Base-by-base conservation (phyloP, 345 rosid species). In the Arabis hirsuta region DNA sequence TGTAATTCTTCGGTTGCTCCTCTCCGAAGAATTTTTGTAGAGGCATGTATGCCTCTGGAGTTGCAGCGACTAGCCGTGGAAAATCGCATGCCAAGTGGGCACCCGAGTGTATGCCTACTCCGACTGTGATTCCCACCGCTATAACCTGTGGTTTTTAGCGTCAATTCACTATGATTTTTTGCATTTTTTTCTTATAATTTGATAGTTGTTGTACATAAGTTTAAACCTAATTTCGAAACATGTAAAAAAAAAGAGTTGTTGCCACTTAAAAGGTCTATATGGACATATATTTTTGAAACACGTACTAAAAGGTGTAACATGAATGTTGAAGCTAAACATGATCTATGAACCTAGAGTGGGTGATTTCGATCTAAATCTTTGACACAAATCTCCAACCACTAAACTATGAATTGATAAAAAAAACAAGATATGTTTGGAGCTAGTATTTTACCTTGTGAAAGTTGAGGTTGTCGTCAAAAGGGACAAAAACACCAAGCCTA, bases 391-490 rank as follows among this genome's bases (percentile, higher is more conserved):
- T 19, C 48, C 46, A 31, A 46, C 45, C 56, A 64, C 9, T n/a
- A 2, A 20, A 50, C 39, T 39, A 38, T 14, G 47, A 48, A 19
- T 26, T 65, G 24, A 26, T n/a, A 24, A 55, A 55, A 52, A 2
- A 22, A 22, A 24, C 19, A 19, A 29, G 10, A 53, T 4, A 26
- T 2, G 7, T 2, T 26, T 2, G 29, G 1, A n/a, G n/a, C 48
- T 59, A 14, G 51, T 7, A 26, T 51, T 59, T 70, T 73, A 89
- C 96, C 91, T 85, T 82, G 77, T 89, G 96, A 73, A 89, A 89
- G 79, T 89, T 89, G 71, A 89, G 81, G 62, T 80, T 83, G 81
- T 88, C 95, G 68, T 88, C 89, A 69, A 86, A 86, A 20, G 95
- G 95, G 43, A 88, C 88, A n/a, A 24, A 82, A 51, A 16, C 76